phyloP scores from a whole-genome alignment of 257 asterid genomes.

The Lavandula angustifolia region DNA sequence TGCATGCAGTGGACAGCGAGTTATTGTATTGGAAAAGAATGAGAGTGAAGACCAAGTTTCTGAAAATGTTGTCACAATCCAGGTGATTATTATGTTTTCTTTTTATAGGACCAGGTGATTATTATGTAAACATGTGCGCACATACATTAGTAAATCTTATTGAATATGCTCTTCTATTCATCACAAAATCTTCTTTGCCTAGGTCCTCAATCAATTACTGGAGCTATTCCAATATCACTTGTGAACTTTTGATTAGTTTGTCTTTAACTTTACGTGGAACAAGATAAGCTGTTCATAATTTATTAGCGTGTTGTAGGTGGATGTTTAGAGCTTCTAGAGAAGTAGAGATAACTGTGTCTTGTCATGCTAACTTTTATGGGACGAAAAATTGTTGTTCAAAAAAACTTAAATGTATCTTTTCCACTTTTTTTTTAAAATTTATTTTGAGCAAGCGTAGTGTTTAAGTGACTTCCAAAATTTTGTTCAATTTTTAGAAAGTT shows the following conservation, averaged over 20 bases:
- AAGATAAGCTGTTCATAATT: no score
- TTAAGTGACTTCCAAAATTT: not conserved
- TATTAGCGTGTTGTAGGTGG: no score
- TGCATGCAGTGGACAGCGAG: conserved; percentile 83
- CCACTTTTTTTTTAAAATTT: no score
- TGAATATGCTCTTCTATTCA: conserved; percentile 13
- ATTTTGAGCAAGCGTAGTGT: not conserved
- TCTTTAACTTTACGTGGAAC: no score
- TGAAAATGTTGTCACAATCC: conserved; percentile 71
- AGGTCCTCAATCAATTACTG: conserved; percentile 4
- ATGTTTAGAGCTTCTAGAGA: conserved; percentile 6
- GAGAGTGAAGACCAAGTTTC: conserved; percentile 51
- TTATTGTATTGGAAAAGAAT: conserved; percentile 64
- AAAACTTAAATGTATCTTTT: not conserved
- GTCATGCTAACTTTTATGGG: not conserved
- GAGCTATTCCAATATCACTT: not conserved
- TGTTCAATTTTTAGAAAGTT: not conserved
- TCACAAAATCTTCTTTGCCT: conserved; percentile 6
- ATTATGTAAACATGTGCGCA: conserved; percentile 19
- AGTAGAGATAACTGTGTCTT: not conserved
- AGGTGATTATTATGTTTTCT: conserved; percentile 45
- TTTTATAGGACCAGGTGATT: conserved; percentile 41
- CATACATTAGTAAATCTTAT: conserved; percentile 3
- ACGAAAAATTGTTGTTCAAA: no score
- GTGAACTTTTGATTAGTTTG: not conserved